Base-by-base conservation (phyloP, 441 rosid species). In the Manihot esculenta region DNA sequence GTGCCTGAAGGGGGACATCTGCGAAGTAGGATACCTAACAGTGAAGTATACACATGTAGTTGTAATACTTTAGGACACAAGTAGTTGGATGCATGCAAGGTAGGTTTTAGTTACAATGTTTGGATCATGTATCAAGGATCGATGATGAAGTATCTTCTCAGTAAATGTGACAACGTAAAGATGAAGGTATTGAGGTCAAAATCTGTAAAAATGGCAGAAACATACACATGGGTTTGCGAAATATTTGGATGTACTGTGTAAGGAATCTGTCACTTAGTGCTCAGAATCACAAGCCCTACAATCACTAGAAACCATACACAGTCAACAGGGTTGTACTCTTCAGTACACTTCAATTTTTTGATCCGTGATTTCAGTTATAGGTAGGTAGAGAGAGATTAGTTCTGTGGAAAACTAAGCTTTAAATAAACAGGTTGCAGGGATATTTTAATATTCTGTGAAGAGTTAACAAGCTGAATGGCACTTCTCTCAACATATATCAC, bases 351-450 rank as follows among this genome's bases (percentile, higher is more conserved):
- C 60, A 30, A n/a, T n/a, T 62, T 73, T 73, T 48, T 76, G 71
- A 84, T 72, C 90, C 87, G 88, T 88, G 88, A 83, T 78, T 80
- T 81, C 75, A 78, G 85, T 80, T 56, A 5, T 21, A 48, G 30
- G 0, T 38, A 33, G 62, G 63, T 60, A 69, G 47, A 60, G 9
- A 23, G 7, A 11, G 1, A 60, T 26, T 20, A 67, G n/a, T 67
- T 56, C 17, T 33, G 21, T n/a, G 30, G 42, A 38, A 38, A 38
- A 38, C 42, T 7, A 12, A 38, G 42, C 42, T 38, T n/a, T 38
- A 38, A 7, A 38, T 38, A 38, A 38, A 7, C 42, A 38, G 7
- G 7, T n/a, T 38, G 9, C 17, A 62, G 54, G 3, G 15, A 21
- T 14, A 18, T 15, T 18, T 9, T 41, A n/a, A 14, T 15, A 38